A percentile compares a stretch with the other conserved stretches of the same genome.
Evolutionary conservation across 768 basidiomycete species (phyloP).

Genomic region (Epithele typhae): DNA sequence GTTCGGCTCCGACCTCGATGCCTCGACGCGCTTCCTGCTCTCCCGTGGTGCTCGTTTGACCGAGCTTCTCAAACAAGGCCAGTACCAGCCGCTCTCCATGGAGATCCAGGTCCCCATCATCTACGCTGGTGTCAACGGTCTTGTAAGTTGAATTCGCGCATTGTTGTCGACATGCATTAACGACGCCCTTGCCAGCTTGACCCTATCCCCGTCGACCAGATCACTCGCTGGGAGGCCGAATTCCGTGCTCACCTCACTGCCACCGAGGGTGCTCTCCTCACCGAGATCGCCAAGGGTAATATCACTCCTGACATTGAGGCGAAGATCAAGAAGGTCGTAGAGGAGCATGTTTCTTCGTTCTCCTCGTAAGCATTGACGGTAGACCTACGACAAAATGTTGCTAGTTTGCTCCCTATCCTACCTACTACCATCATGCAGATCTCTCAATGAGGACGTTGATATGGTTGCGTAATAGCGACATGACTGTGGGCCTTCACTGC

Average conservation of each 20-base stretch:
- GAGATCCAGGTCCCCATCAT: conserved; percentile 98
- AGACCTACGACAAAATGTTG: conserved; percentile 15
- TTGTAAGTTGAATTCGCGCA: conserved; percentile 45
- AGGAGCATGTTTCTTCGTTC: conserved; percentile 84
- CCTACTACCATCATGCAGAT: conserved; percentile 12
- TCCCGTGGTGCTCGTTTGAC: conserved; percentile 97
- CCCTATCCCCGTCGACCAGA: conserved; percentile 90
- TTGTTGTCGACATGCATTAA: background rate
- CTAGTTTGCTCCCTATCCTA: conserved; percentile 15
- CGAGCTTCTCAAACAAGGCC: conserved; percentile 96
- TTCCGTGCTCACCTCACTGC: conserved; percentile 86
- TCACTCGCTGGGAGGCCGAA: conserved; percentile 87
- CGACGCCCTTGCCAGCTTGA: conserved; percentile 59
- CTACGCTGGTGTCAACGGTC: conserved; percentile 99
- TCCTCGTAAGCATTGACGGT: conserved; percentile 33
- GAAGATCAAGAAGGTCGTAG: conserved; percentile 93
- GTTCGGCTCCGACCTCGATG: conserved; percentile 99
- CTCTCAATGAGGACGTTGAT: conserved; percentile 16
- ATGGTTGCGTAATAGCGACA: conserved; percentile 16
- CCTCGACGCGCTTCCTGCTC: conserved; percentile 97
- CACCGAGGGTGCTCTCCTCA: conserved; percentile 69
- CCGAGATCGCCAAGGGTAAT: conserved; percentile 77
- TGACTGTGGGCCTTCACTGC: background rate
- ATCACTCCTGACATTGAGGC: conserved; percentile 89
- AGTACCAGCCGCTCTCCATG: conserved; percentile 92